phyloP scores from a whole-genome alignment of 441 rosid species.

The Bocquillonia castaneifolia region DNA sequence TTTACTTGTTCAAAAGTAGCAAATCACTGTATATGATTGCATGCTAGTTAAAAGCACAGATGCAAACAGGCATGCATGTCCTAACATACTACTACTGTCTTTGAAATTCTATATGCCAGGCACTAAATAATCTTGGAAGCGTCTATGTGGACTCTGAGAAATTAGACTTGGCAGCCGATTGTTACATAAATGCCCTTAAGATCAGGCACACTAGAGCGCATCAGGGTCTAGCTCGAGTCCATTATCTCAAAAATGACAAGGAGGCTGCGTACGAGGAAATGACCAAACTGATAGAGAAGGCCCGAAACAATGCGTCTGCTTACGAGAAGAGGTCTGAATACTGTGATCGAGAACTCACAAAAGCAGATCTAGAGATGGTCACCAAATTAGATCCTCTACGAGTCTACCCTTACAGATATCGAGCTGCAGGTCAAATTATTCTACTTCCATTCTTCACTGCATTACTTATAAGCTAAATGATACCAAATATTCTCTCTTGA shows the following conservation, averaged over 20 bases:
- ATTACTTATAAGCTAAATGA: neutral
- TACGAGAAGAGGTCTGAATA: conserved; percentile 97
- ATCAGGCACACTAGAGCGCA: conserved; percentile 93
- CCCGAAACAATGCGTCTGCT: conserved; percentile 88
- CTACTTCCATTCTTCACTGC: neutral
- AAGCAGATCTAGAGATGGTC: conserved; percentile 86
- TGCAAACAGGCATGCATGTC: neutral
- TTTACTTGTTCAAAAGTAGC: neutral
- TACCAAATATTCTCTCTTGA: too few species aligned
- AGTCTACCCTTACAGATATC: conserved; percentile 89
- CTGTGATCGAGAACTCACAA: conserved; percentile 77
- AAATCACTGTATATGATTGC: neutral
- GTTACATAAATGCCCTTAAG: conserved; percentile 84
- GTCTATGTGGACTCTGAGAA: conserved; percentile 69
- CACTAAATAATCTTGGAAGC: conserved; percentile 96
- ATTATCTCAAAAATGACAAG: conserved; percentile 68
- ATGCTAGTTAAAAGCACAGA: neutral
- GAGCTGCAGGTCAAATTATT: conserved; percentile 74
- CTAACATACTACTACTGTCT: conserved; percentile 1
- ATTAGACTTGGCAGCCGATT: conserved; percentile 87
- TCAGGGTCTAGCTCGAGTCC: conserved; percentile 96
- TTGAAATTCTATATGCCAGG: conserved; percentile 40
- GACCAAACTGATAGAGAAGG: conserved; percentile 80
- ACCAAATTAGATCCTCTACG: conserved; percentile 86
- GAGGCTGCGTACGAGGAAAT: conserved; percentile 78